Evolutionary conservation across 495 filamentous ascomycete species (phyloP).

Genomic region (Hyaloscypha finlandica): DNA sequence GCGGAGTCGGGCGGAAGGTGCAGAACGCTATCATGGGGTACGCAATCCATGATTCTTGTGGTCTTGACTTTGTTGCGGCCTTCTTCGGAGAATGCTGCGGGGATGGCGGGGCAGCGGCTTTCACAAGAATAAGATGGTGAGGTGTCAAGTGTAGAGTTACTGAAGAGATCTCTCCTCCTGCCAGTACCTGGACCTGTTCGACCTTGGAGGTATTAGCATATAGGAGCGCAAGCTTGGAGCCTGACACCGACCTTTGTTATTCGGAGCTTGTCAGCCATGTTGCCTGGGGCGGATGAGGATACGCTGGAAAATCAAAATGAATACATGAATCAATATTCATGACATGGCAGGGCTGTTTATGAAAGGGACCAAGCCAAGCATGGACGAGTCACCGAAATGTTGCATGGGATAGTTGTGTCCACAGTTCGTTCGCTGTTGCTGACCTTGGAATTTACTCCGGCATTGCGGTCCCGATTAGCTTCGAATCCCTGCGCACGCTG

Average conservation of each 20-base stretch:
- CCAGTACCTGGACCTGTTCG: conserved; percentile 44
- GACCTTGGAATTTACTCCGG: conserved; percentile 1
- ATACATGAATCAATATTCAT: conserved; percentile 10
- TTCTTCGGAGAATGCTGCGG: conserved; percentile 13
- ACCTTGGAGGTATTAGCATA: conserved; percentile 32
- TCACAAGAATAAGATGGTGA: conserved; percentile 46
- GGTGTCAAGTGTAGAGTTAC: conserved; percentile 47
- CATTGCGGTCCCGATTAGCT: not conserved
- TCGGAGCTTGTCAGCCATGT: conserved; percentile 32
- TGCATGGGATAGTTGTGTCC: conserved; percentile 2
- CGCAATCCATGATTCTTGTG: conserved; percentile 87
- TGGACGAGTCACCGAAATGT: not conserved
- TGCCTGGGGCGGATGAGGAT: conserved; percentile 12
- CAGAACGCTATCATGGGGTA: conserved; percentile 87
- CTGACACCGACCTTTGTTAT: conserved; percentile 29
- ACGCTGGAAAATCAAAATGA: conserved; percentile 15
- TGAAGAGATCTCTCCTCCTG: conserved; percentile 41
- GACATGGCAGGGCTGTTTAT: conserved; percentile 11
- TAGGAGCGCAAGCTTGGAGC: not conserved
- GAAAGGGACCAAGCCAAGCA: not conserved
- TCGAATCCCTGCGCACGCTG: not conserved
- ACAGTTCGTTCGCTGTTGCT: conserved; percentile 1
- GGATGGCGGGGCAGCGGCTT: conserved; percentile 29
- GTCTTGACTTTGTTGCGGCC: conserved; percentile 26
- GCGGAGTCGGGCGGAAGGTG: conserved; percentile 68